phyloP scores from a whole-genome alignment of 2,329 filamentous ascomycete species.

The Ceratocystis cacaofunesta region DNA sequence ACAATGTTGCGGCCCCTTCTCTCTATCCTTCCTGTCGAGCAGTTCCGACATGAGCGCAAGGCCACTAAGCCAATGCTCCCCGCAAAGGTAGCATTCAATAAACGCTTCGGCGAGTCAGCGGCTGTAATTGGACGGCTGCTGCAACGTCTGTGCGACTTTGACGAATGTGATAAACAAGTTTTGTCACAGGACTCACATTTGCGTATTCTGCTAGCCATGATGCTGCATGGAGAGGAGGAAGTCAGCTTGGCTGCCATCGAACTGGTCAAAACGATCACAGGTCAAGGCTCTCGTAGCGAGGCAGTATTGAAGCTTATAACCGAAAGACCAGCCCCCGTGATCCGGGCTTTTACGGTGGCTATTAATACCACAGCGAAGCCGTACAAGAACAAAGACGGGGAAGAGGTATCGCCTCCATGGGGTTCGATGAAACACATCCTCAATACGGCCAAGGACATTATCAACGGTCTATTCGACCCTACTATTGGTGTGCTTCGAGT shows the following conservation, averaged over 20 bases:
- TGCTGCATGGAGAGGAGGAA: slow-evolving; percentile 66
- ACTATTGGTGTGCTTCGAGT: slow-evolving; percentile 40
- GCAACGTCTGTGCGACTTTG: slow-evolving; percentile 65
- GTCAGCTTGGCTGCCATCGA: slow-evolving; percentile 70
- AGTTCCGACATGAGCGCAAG: slow-evolving; percentile 44
- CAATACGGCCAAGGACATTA: slow-evolving; percentile 41
- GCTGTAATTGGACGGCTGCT: slow-evolving; percentile 57
- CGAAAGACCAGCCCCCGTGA: slow-evolving; percentile 23
- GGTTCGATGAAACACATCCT: slow-evolving; percentile 42
- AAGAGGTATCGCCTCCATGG: slow-evolving; percentile 29
- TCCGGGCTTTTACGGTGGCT: slow-evolving; percentile 30
- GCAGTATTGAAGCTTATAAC: slow-evolving; percentile 34
- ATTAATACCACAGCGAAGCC: slow-evolving; percentile 24
- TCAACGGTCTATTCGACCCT: slow-evolving; percentile 41
- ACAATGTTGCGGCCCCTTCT: slow-evolving; percentile 57
- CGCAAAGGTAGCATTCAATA: slow-evolving; percentile 59
- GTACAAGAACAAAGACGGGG: slow-evolving; percentile 14
- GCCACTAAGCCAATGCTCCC: slow-evolving; percentile 27
- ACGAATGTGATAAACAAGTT: slow-evolving; percentile 48
- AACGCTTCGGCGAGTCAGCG: slow-evolving; percentile 42
- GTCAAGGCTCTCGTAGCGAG: slow-evolving; percentile 40
- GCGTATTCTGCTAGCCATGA: slow-evolving; percentile 58
- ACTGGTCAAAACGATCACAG: slow-evolving; percentile 68
- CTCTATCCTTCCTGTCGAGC: slow-evolving; percentile 60
- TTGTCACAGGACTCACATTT: slow-evolving; percentile 55